Evolutionary conservation across 495 filamentous ascomycete species (phyloP), one percentile per base, ranked within the genome.

Genomic region (Xylaria grammica): DNA sequence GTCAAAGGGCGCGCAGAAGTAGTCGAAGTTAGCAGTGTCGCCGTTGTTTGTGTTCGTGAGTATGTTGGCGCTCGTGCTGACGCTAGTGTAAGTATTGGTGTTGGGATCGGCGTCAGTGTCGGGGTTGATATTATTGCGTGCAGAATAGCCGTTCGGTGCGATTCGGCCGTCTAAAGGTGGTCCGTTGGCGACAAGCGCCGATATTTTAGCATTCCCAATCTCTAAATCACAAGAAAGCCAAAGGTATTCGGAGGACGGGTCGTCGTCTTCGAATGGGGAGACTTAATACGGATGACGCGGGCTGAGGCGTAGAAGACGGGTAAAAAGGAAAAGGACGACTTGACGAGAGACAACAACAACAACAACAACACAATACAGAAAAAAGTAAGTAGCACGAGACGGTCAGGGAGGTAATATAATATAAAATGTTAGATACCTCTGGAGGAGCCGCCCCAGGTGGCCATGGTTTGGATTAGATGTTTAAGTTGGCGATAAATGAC

Each of bases 161-260:
- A 55, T 30, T 49, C n/a, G 56, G 40, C 30, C 36, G 46, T 49
- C 49, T 60, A 38, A 60, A 44, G 24, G 17, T 20, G 36, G 38
- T 54, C 36, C 49, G 38, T 42, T 50, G 38, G 38, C 50, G 60
- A 53, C 60, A 53, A 62, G 48, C 60, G 60, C 60, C 60, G 34
- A 27, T 22, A 36, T 63, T 53, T 63, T 45, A 63, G 51, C 60
- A 34, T 56, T 54, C 34, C 50, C 40, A 30, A 36, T 54, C 19
- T 46, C 48, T 19, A 53, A 50, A 42, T 61, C 59, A 27, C 34
- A 51, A 50, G 30, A 19, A 26, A 56, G 36, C 54, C 24, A 29
- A 36, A 44, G 11, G 36, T 22, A 17, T 29, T 15, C 9, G 29
- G 52, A 20, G 20, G 10, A 22, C 27, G 24, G 24, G 32, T 20